A percentile compares a stretch with the other conserved stretches of the same genome.
These are phyloP conservation scores for Cichorium intybus DNA, from an alignment of 140 eudicot species.

Conservation along the genomic window DNA sequence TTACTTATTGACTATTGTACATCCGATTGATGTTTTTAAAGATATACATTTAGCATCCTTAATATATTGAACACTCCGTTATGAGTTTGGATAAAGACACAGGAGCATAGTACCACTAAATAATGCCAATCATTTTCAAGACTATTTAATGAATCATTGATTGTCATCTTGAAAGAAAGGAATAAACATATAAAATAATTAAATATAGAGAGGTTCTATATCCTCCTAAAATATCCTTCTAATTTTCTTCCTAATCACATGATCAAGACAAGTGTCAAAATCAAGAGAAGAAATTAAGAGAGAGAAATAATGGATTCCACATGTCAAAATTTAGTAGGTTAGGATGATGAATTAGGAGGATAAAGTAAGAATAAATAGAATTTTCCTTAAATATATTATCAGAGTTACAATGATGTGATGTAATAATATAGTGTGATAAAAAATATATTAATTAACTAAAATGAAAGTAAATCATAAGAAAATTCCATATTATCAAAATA, in stretches of 20 bases:
- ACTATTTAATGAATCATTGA: constrained; percentile 16
- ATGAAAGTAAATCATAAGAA: not conserved
- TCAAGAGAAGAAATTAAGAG: too few species aligned
- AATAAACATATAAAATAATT: not conserved
- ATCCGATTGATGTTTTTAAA: not conserved
- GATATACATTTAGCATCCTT: too few species aligned
- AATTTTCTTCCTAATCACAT: too few species aligned
- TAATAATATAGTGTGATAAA: not conserved
- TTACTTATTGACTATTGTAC: not conserved
- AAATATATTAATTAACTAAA: not conserved
- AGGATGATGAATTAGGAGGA: too few species aligned
- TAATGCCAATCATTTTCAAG: constrained; percentile 20
- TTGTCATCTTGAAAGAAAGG: not conserved
- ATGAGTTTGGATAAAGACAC: not conserved
- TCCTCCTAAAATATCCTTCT: too few species aligned
- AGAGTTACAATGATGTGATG: not conserved
- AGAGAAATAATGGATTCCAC: too few species aligned
- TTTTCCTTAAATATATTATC: not conserved
- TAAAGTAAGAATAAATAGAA: too few species aligned
- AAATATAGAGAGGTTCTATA: too few species aligned
- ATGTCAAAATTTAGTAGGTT: too few species aligned
- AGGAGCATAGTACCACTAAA: not conserved
- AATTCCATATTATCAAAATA: not conserved
- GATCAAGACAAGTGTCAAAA: too few species aligned
- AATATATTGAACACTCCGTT: too few species aligned